Conservation (phyloP, 352 stramenopile species). For the Phytophthora rubi region DNA sequence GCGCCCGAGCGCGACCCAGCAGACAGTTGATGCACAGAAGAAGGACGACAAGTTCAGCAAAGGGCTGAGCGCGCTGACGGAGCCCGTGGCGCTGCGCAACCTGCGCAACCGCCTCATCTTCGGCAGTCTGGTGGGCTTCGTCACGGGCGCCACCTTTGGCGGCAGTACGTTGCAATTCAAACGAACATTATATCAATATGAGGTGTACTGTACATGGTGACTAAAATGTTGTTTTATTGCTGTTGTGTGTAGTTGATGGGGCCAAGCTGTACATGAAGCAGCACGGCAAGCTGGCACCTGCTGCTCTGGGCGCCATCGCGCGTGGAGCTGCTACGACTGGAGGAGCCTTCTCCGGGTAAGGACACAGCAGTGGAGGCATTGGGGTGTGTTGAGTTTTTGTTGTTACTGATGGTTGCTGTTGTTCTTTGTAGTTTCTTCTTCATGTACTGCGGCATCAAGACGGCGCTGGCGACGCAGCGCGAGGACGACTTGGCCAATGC, state of each 20-base stretch:
- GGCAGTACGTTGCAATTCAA: conserved; percentile 51
- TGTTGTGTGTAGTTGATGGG: conserved; percentile 52
- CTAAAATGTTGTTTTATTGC: conserved; percentile 1
- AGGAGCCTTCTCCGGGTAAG: conserved; percentile 64
- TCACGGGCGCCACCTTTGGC: conserved; percentile 79
- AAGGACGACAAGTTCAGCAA: conserved; percentile 8
- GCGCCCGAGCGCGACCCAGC: conserved; percentile 11
- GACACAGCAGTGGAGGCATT: background rate
- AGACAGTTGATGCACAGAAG: background rate
- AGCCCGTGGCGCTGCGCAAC: conserved; percentile 49
- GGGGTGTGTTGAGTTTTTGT: background rate
- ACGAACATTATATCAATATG: background rate
- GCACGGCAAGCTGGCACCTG: conserved; percentile 54
- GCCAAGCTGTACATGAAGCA: conserved; percentile 69
- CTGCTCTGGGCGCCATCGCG: conserved; percentile 50
- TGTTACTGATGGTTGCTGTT: background rate
- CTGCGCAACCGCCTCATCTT: conserved; percentile 82
- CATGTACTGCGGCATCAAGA: conserved; percentile 79
- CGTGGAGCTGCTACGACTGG: conserved; percentile 64
- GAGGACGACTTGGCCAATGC: conserved; percentile 68
- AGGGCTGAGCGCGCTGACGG: conserved; percentile 23
- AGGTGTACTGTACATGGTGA: background rate
- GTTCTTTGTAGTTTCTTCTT: conserved; percentile 68
- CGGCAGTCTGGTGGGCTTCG: conserved; percentile 78
- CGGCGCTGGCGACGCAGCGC: conserved; percentile 64